Percentiles rank a stretch among this genome's conserved stretches.
phyloP scores from a whole-genome alignment of 768 basidiomycete species.

The Saitozyma podzolica region DNA sequence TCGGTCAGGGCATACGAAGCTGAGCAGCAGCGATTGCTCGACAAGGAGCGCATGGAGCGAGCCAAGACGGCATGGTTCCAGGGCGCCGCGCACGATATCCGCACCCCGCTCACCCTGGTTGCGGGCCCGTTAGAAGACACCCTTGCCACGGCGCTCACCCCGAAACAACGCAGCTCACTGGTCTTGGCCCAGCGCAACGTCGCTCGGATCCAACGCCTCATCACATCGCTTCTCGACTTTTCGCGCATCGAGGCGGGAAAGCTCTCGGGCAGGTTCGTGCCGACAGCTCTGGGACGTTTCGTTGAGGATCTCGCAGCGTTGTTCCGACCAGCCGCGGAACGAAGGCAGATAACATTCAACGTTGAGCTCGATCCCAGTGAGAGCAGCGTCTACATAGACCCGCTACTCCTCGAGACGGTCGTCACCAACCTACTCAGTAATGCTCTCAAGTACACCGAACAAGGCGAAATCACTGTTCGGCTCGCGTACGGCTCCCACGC shows the following conservation, averaged over 20 bases:
- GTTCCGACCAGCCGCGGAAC: conserved; percentile 53
- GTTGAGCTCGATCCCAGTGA: conserved; percentile 22
- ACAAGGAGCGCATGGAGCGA: conserved; percentile 31
- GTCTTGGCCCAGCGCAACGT: conserved; percentile 34
- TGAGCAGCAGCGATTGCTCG: conserved; percentile 32
- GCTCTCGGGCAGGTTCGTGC: conserved; percentile 34
- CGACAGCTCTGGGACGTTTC: conserved; percentile 45
- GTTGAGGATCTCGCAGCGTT: conserved; percentile 49
- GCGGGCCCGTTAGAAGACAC: conserved; percentile 44
- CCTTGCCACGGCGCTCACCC: conserved; percentile 17
- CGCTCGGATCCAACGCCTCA: conserved; percentile 48
- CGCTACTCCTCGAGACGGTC: conserved; percentile 30
- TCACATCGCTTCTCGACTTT: conserved; percentile 55
- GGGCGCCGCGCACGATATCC: conserved; percentile 20
- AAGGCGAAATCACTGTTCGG: conserved; percentile 49
- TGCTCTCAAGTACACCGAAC: conserved; percentile 49
- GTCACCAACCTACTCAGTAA: conserved; percentile 33
- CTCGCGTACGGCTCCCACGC: conserved; percentile 36
- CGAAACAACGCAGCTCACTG: conserved; percentile 21
- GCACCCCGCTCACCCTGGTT: conserved; percentile 34
- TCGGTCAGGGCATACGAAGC: conserved; percentile 23
- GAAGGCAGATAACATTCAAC: conserved; percentile 24
- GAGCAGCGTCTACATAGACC: conserved; percentile 25
- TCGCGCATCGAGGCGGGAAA: conserved; percentile 51
- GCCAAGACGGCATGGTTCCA: conserved; percentile 35